Conservation (phyloP, 257 asterid genomes). For the Primulina tabacum region DNA sequence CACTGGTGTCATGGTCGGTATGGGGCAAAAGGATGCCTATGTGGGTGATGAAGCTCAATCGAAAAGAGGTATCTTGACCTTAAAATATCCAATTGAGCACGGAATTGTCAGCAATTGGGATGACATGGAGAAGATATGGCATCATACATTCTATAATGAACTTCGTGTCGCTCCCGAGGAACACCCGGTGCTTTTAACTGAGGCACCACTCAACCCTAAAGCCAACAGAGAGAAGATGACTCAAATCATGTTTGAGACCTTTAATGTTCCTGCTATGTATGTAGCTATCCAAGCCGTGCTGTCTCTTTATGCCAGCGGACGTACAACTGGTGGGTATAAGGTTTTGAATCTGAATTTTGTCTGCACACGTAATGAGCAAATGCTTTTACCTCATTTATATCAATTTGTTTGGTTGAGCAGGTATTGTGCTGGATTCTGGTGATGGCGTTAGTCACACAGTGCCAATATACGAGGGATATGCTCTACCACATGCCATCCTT, state of each 20-base stretch:
- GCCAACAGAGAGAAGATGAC: slow-evolving; percentile 57
- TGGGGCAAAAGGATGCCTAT: slow-evolving; percentile 55
- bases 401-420: slow-evolving; percentile 20
- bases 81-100: slow-evolving; percentile 48
- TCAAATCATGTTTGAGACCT: slow-evolving; percentile 51
- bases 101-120: slow-evolving; percentile 55
- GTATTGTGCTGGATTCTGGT: slow-evolving; percentile 55
- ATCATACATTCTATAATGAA: slow-evolving; percentile 52
- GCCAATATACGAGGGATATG: slow-evolving; percentile 51
- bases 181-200: slow-evolving; percentile 49
- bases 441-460: slow-evolving; percentile 54
- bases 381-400: not conserved
- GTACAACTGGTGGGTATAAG: slow-evolving; percentile 42
- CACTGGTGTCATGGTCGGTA: slow-evolving; percentile 55
- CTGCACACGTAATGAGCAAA: not conserved
- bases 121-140: slow-evolving; percentile 55
- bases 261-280: slow-evolving; percentile 50
- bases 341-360: not conserved
- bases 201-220: slow-evolving; percentile 55
- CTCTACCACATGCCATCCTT: slow-evolving; percentile 49
- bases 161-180: slow-evolving; percentile 57
- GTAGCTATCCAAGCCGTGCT: slow-evolving; percentile 54
- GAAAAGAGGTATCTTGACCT: slow-evolving; percentile 50
- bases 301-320: slow-evolving; percentile 55
- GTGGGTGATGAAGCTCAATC: slow-evolving; percentile 54